phyloP scores from a whole-genome alignment of 495 filamentous ascomycete species.

The Penicillium paradoxum region DNA sequence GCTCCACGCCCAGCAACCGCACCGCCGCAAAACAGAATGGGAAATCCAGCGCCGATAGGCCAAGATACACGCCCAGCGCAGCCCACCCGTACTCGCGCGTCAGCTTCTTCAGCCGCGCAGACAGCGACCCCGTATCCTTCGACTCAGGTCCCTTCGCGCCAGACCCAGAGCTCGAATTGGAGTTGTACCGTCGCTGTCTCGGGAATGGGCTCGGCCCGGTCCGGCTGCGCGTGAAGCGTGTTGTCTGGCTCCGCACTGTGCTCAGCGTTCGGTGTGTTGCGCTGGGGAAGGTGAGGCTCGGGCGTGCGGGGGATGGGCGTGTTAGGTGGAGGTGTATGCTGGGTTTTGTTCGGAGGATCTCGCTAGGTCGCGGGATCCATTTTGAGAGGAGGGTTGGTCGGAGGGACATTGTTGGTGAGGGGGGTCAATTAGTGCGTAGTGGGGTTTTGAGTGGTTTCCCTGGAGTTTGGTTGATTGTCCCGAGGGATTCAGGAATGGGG shows the following conservation, averaged over 20 bases:
- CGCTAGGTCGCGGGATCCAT: conserved; percentile 20
- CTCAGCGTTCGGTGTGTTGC: conserved; percentile 5
- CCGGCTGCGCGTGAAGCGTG: neutral
- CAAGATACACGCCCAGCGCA: conserved; percentile 84
- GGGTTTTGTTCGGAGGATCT: conserved; percentile 9
- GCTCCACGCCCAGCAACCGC: conserved; percentile 72
- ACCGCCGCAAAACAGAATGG: conserved; percentile 93
- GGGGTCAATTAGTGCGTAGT: too few relatives aligned
- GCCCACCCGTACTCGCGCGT: conserved; percentile 93
- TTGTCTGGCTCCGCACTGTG: neutral
- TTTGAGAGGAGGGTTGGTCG: conserved; percentile 18
- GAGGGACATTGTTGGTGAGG: conserved; percentile 14
- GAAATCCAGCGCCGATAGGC: conserved; percentile 80
- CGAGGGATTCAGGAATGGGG: too few relatives aligned
- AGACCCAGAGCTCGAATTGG: conserved; percentile 7
- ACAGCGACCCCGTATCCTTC: conserved; percentile 50
- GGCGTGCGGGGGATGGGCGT: neutral
- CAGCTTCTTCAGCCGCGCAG: conserved; percentile 70
- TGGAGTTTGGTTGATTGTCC: too few relatives aligned
- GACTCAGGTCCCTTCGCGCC: neutral
- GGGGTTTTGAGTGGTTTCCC: too few relatives aligned
- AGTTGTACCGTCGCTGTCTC: conserved; percentile 25
- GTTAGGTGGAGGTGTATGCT: conserved; percentile 1
- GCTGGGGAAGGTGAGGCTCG: neutral
- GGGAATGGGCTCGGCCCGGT: neutral